A percentile compares a stretch with the other conserved stretches of the same genome.
Conservation (phyloP, 2,329 filamentous ascomycete species). For the Tolypocladium tundrense region DNA sequence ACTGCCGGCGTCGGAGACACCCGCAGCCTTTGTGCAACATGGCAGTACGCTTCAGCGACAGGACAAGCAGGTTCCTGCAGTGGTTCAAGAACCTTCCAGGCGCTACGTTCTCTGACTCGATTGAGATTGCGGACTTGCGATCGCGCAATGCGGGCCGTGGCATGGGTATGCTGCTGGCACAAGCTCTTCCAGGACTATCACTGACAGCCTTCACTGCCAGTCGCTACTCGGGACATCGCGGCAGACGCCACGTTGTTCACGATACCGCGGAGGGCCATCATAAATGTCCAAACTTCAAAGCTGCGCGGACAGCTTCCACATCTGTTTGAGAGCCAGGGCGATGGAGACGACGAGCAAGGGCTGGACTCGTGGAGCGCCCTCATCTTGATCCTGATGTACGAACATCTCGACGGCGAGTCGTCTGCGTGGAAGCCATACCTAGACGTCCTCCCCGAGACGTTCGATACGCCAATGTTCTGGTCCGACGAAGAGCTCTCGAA, state of each 20-base stretch:
- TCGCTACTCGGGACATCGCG: constrained; percentile 59
- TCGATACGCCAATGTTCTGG: constrained; percentile 93
- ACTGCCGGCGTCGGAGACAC: neutral
- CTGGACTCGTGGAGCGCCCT: constrained; percentile 46
- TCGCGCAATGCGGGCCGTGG: constrained; percentile 41
- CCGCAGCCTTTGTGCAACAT: neutral
- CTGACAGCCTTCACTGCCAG: constrained; percentile 29
- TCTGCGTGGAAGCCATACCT: constrained; percentile 76
- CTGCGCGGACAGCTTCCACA: constrained; percentile 48
- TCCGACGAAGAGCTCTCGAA: constrained; percentile 54
- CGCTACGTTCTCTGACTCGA: constrained; percentile 41
- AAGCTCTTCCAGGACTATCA: neutral
- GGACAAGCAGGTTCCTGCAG: constrained; percentile 34
- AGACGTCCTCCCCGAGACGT: constrained; percentile 57
- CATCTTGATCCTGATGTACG: constrained; percentile 75
- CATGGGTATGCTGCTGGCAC: constrained; percentile 30
- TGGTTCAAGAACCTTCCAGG: constrained; percentile 46
- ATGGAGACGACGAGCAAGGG: constrained; percentile 23
- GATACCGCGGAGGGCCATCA: constrained; percentile 61
- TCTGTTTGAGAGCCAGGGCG: constrained; percentile 33
- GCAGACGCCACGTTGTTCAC: constrained; percentile 72
- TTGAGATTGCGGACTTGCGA: constrained; percentile 43
- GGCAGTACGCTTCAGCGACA: constrained; percentile 26
- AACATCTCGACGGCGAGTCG: constrained; percentile 45
- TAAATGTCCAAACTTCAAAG: constrained; percentile 63